phyloP scores from a whole-genome alignment of 2,329 filamentous ascomycete species.

The Aspergillus udagawae region DNA sequence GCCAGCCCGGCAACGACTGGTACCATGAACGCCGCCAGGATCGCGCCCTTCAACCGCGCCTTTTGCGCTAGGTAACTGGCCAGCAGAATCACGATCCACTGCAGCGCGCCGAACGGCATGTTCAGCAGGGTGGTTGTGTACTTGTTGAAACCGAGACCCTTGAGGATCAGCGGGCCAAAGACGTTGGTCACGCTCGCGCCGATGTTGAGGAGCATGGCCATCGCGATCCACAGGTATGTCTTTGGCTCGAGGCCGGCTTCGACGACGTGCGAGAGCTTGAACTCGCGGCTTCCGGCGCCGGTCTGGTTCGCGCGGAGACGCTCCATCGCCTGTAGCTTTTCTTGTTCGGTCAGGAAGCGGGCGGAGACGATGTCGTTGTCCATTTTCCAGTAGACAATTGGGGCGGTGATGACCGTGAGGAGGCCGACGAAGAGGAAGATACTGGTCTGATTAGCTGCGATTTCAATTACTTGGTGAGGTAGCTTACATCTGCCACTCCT shows the following conservation, averaged over 20 bases:
- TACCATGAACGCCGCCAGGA: conserved; percentile 53
- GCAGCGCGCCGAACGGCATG: conserved; percentile 63
- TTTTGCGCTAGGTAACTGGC: conserved; percentile 57
- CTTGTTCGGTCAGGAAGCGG: conserved; percentile 45
- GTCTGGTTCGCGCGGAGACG: conserved; percentile 50
- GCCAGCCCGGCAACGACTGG: conserved; percentile 58
- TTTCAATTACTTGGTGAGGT: not conserved
- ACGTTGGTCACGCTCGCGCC: conserved; percentile 60
- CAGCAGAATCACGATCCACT: conserved; percentile 56
- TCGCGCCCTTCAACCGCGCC: conserved; percentile 53
- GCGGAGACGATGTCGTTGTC: conserved; percentile 54
- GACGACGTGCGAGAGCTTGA: conserved; percentile 43
- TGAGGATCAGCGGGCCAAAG: conserved; percentile 62
- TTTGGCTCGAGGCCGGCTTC: conserved; percentile 45
- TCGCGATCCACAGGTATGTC: conserved; percentile 57
- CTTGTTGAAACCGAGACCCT: conserved; percentile 57
- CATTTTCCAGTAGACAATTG: conserved; percentile 57
- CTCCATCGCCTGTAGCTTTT: conserved; percentile 46
- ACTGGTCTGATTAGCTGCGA: conserved; percentile 16
- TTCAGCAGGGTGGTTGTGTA: conserved; percentile 58
- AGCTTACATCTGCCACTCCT: conserved; percentile 49
- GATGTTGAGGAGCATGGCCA: conserved; percentile 62
- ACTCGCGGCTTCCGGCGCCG: conserved; percentile 43
- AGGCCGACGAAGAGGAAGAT: conserved; percentile 62
- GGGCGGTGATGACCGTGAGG: conserved; percentile 55